Percentiles rank a stretch among this genome's conserved stretches.
These are phyloP conservation scores for Trichosporon sp. DNA, from an alignment of 1,284 basidiomycete species.

Conservation along the genomic window DNA sequence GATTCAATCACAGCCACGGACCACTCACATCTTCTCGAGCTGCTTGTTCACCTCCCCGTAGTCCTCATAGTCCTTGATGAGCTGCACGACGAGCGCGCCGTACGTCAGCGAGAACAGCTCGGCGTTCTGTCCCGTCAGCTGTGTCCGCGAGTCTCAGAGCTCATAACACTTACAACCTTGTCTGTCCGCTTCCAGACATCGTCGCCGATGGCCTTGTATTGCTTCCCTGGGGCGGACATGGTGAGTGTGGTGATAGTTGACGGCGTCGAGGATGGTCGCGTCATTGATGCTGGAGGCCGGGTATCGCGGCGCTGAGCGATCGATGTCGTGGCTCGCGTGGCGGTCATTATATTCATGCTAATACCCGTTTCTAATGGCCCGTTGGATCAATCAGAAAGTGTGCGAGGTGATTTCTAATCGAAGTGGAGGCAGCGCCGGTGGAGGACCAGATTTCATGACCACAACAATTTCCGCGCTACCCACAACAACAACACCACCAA, in stretches of 20 bases:
- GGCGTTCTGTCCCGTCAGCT: slow-evolving; percentile 57
- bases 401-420: not conserved
- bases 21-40: slow-evolving; percentile 57
- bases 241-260: slow-evolving; percentile 1
- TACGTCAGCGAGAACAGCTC: slow-evolving; percentile 97
- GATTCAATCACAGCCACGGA: not conserved
- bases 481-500: not conserved
- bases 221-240: slow-evolving; percentile 29
- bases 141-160: not conserved
- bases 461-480: not conserved
- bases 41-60: slow-evolving; percentile 72
- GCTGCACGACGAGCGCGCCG: slow-evolving; percentile 93
- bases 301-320: not conserved
- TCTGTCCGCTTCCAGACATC: slow-evolving; percentile 90
- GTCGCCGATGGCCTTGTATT: slow-evolving; percentile 54
- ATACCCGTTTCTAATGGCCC: too few relatives aligned
- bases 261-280: not conserved
- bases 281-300: not conserved
- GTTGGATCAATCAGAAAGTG: too few relatives aligned
- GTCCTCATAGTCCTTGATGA: slow-evolving; percentile 99
- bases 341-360: too few relatives aligned
- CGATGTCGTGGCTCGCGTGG: not conserved
- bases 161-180: slow-evolving; percentile 66
- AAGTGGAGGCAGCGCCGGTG: not conserved
- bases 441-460: not conserved